Evolutionary conservation across 352 stramenopile genomes (phyloP), one percentile per base, ranked within the genome.

Genomic region (Peronospora destructor): DNA sequence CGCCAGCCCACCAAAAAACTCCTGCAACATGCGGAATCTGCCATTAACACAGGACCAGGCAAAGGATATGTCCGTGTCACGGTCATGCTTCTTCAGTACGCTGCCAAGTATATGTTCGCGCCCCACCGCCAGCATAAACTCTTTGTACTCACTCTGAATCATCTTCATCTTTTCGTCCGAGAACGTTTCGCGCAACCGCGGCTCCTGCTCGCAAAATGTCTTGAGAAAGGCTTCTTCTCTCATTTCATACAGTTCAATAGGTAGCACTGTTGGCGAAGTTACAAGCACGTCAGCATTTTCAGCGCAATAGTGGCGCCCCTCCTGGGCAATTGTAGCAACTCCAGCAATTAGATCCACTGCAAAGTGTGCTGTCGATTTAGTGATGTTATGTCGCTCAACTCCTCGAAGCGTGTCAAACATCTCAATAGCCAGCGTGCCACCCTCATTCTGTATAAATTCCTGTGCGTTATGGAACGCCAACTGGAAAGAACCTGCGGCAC

Each of bases 361-460:
- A 38, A 85, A 80, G 7, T 70, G 58, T 10, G 68, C 73, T 21
- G 82, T 63, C 21, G 62, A 71, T 43, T 77, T 76, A n/a, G 64
- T 53, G 6, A 82, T 65, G 45, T 76, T 68, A 14, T 58, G 42
- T 6, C 70, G 65, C 34, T 85, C 71, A 32, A 85, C 60, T 10
- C 56, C 63, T 16, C 56, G 55, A 14, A 85, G 56, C 2, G 46
- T 63, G 35, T 82, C 73, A 35, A 85, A 78, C 66, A 78, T 73
- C 35, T 84, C 70, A 44, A 73, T 69, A 19, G 68, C 71, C 41
- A 85, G 12, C 8, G 62, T 53, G 0, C 73, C 73, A 16, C 73
- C 68, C 36, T 85, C 73, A 34, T 72, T 78, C 45, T 82, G 65
- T 30, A 85, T 80, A 43, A 85, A 82, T 45, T 80, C 68, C 56